phyloP scores from a whole-genome alignment of 805 yeast species.

The Komagataella pseudopastoris region DNA sequence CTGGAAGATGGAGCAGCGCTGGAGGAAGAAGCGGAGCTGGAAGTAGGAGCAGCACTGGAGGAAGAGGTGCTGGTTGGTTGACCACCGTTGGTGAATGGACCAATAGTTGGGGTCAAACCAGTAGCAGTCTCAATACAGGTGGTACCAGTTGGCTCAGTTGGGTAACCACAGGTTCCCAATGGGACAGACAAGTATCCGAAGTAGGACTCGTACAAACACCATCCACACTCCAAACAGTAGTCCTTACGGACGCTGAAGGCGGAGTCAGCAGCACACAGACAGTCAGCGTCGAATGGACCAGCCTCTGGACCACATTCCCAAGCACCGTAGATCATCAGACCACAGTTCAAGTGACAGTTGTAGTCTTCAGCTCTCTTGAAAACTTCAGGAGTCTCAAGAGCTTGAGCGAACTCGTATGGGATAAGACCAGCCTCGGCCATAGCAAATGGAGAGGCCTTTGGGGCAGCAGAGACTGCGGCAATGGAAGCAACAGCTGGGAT shows the following conservation, averaged over 20 bases:
- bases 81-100: not conserved
- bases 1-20: not conserved
- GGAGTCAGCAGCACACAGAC: conserved; percentile 18
- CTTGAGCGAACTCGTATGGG: conserved; percentile 16
- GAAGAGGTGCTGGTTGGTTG: not conserved
- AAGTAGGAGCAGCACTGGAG: not conserved
- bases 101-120: not conserved
- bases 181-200: conserved; percentile 17
- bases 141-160: conserved; percentile 26
- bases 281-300: conserved; percentile 17
- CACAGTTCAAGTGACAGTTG: conserved; percentile 21
- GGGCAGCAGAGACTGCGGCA: conserved; percentile 13
- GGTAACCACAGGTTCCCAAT: conserved; percentile 15
- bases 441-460: conserved; percentile 17
- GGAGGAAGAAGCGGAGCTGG: not conserved
- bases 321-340: conserved; percentile 18
- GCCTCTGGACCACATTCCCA: conserved; percentile 12
- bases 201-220: conserved; percentile 25
- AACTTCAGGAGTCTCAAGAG: conserved; percentile 15
- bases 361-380: conserved; percentile 14
- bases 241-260: conserved; percentile 14
- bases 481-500: conserved; percentile 11
- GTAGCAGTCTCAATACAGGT: conserved; percentile 1
- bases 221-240: conserved; percentile 24
- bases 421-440: not conserved